phyloP scores from a whole-genome alignment of 2,329 filamentous ascomycete species.

The Epicoccum sorghinum region DNA sequence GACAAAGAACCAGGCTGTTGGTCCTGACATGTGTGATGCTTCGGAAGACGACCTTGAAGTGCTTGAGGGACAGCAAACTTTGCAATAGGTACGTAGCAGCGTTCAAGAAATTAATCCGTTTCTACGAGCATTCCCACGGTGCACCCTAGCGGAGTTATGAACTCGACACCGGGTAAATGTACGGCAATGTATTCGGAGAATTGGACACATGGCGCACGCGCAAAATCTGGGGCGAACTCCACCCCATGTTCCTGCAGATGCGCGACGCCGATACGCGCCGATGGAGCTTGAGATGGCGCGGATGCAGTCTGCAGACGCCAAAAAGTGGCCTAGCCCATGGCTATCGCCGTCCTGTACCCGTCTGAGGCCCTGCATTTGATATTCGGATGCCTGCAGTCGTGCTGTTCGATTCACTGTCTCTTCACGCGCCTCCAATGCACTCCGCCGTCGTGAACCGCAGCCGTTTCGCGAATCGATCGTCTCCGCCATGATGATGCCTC shows the following conservation, averaged over 20 bases:
- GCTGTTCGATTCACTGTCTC: constrained; percentile 1
- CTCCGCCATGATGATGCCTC: constrained; percentile 16
- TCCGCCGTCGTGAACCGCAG: constrained; percentile 10
- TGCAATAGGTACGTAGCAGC: too few species aligned
- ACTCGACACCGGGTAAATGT: neutral
- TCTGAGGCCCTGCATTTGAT: constrained; percentile 9
- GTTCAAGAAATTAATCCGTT: neutral
- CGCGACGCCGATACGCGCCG: constrained; percentile 11
- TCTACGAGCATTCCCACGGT: neutral
- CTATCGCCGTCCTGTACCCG: constrained; percentile 5
- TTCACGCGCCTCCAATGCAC: constrained; percentile 12
- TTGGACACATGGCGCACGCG: neutral
- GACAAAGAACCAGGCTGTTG: constrained; percentile 1
- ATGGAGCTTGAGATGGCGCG: constrained; percentile 5
- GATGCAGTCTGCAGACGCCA: constrained; percentile 1
- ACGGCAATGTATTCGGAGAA: constrained; percentile 10
- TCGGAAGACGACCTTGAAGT: neutral
- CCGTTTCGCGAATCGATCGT: constrained; percentile 13
- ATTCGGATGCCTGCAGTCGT: constrained; percentile 9
- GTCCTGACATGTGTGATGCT: neutral
- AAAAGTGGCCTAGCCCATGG: constrained; percentile 15
- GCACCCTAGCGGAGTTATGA: neutral
- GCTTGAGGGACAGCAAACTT: neutral
- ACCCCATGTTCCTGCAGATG: constrained; percentile 11
- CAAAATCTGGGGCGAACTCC: constrained; percentile 8